These are phyloP conservation scores for Aspergillus flavus DNA, from an alignment of 2,329 filamentous ascomycete species.

Conservation along the genomic window DNA sequence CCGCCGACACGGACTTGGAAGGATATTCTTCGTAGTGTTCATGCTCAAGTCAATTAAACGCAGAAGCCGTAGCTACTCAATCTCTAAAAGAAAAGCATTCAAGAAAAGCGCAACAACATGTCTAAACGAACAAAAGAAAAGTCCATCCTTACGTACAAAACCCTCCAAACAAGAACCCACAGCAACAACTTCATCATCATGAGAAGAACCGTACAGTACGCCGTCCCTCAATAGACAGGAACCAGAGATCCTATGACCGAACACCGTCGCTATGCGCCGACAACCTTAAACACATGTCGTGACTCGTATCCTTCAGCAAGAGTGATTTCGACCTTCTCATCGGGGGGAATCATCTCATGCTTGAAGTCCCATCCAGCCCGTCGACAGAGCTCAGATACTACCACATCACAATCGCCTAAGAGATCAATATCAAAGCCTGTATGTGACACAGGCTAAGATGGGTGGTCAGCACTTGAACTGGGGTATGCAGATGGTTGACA, in stretches of 20 bases:
- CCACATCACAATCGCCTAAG: constrained; percentile 90
- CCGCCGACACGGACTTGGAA: background rate
- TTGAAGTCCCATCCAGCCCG: constrained; percentile 77
- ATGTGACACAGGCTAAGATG: constrained; percentile 69
- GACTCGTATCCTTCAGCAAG: constrained; percentile 51
- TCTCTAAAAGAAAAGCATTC: background rate
- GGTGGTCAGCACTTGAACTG: constrained; percentile 12
- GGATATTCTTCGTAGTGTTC: background rate
- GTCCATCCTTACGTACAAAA: constrained; percentile 5
- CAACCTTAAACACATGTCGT: constrained; percentile 46
- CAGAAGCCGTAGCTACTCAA: background rate
- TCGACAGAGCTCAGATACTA: constrained; percentile 83
- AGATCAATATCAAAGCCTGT: constrained; percentile 96
- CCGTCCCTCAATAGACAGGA: constrained; percentile 26
- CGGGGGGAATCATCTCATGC: constrained; percentile 79
- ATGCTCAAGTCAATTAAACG: background rate
- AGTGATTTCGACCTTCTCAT: constrained; percentile 62
- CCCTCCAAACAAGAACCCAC: constrained; percentile 8
- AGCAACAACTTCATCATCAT: constrained; percentile 12
- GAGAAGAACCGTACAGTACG: constrained; percentile 28
- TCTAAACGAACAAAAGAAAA: constrained; percentile 10
- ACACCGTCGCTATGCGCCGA: constrained; percentile 43
- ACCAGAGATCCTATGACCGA: constrained; percentile 25
- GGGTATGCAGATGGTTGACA: background rate
- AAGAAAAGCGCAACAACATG: background rate